These are phyloP conservation scores for Penicillium janthinellum DNA, from an alignment of 2,329 filamentous ascomycete genomes.

Conservation along the genomic window DNA sequence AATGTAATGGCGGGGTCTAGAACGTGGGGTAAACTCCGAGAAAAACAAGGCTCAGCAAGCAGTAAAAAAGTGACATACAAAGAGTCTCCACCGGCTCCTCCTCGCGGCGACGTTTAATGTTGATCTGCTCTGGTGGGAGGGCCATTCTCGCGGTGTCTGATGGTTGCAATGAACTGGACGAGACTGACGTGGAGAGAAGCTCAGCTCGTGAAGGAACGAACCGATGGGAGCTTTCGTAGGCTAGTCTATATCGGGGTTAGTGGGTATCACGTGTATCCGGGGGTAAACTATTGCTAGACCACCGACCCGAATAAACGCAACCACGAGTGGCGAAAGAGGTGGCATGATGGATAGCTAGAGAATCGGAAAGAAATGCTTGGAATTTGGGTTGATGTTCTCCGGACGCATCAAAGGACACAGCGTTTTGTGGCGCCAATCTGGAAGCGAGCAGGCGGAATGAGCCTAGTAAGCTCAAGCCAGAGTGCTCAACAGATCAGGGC, in stretches of 20 bases:
- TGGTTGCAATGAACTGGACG: background rate
- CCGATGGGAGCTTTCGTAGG: background rate
- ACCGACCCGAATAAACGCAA: too few relatives aligned
- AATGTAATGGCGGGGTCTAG: slow-evolving; percentile 21
- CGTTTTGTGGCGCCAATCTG: too few relatives aligned
- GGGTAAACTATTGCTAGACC: background rate
- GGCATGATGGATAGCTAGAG: background rate
- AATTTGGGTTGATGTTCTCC: too few relatives aligned
- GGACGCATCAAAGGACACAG: too few relatives aligned
- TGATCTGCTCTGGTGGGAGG: slow-evolving; percentile 53
- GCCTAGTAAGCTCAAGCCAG: too few relatives aligned
- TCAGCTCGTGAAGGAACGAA: background rate
- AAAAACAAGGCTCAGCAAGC: slow-evolving; percentile 16
- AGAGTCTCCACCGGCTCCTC: slow-evolving; percentile 60
- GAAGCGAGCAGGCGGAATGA: too few relatives aligned
- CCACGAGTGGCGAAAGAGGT: background rate
- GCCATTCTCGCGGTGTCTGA: slow-evolving; percentile 37
- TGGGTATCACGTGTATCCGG: slow-evolving; percentile 3
- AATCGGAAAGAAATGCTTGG: too few relatives aligned
- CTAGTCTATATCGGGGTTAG: slow-evolving; percentile 9
- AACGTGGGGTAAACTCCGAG: slow-evolving; percentile 15
- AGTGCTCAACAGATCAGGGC: too few relatives aligned
- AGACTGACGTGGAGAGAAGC: slow-evolving; percentile 9
- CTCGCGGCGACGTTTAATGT: slow-evolving; percentile 59
- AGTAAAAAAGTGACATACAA: slow-evolving; percentile 38